These are phyloP conservation scores for Camellia japonica DNA, from an alignment of 148 eudicot genomes.

Conservation along the genomic window DNA sequence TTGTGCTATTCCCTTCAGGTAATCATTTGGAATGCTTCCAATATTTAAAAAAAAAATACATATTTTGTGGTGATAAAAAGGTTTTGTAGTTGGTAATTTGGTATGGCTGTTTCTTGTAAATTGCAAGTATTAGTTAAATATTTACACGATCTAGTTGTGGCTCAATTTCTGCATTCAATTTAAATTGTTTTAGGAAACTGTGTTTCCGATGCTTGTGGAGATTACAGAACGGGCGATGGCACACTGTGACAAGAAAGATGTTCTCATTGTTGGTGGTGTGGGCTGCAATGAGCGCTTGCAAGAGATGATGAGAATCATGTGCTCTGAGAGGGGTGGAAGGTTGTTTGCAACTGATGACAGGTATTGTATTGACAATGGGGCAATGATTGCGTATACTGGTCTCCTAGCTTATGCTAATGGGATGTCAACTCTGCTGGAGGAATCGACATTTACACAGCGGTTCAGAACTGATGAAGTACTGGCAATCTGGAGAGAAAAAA, in stretches of 20 bases:
- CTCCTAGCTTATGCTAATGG: constrained; percentile 75
- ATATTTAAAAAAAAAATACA: neutral
- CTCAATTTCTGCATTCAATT: neutral
- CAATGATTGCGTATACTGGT: constrained; percentile 93
- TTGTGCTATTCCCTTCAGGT: constrained; percentile 96
- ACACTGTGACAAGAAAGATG: constrained; percentile 88
- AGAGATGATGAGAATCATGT: constrained; percentile 90
- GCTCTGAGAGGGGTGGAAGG: constrained; percentile 76
- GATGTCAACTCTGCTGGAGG: constrained; percentile 61
- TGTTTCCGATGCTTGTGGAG: constrained; percentile 98
- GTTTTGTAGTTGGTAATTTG: neutral
- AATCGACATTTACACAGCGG: constrained; percentile 80
- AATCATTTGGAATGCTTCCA: constrained; percentile 12
- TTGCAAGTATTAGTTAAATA: neutral
- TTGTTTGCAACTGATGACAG: constrained; percentile 79
- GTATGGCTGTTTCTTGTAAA: neutral
- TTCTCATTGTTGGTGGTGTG: constrained; percentile 94
- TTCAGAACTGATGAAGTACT: constrained; percentile 90
- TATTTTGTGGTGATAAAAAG: neutral
- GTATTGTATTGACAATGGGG: constrained; percentile 86
- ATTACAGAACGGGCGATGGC: constrained; percentile 99
- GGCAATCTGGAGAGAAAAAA: constrained; percentile 74
- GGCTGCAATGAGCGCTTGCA: constrained; percentile 93
- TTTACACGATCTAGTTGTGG: neutral
- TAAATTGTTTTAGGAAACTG: constrained; percentile 58